Evolutionary conservation across 129 eudicot species (phyloP).

Genomic region (Calendula officinalis): DNA sequence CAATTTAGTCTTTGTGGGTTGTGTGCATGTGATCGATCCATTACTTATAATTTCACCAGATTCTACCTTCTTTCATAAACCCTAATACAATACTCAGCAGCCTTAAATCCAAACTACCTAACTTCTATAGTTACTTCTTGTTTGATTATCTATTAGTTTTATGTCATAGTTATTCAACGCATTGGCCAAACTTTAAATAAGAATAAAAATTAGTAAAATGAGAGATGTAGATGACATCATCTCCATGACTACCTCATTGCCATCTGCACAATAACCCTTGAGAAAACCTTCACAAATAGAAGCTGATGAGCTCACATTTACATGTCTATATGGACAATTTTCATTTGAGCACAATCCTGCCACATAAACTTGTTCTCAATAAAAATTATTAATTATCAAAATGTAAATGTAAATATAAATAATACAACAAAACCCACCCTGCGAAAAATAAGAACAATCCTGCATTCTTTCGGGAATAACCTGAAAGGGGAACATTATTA

Average conservation of each 20-base stretch:
- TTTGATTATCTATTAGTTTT: slow-evolving; percentile 14
- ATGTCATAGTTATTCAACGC: background rate
- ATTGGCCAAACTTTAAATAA: slow-evolving; percentile 1
- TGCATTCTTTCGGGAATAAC: slow-evolving; percentile 99
- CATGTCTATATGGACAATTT: slow-evolving; percentile 89
- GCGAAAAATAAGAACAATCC: slow-evolving; percentile 90
- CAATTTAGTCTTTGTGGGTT: slow-evolving; percentile 46
- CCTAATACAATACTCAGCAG: slow-evolving; percentile 1
- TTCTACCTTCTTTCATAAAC: background rate
- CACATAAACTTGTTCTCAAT: slow-evolving; percentile 16
- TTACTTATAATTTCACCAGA: background rate
- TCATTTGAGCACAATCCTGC: slow-evolving; percentile 87
- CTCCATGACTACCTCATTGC: slow-evolving; percentile 84
- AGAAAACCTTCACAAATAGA: slow-evolving; percentile 83
- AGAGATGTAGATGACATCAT: slow-evolving; percentile 24
- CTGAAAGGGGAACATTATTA: slow-evolving; percentile 41
- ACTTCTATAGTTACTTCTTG: background rate
- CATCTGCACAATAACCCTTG: slow-evolving; percentile 92
- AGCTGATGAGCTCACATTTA: slow-evolving; percentile 72
- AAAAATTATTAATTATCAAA: background rate
- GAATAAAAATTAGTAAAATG: slow-evolving; percentile 2
- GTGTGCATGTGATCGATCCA: slow-evolving; percentile 51
- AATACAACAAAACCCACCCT: slow-evolving; percentile 50
- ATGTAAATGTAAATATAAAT: background rate
- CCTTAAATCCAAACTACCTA: background rate